Evolutionary conservation across 2,329 filamentous ascomycete genomes (phyloP).

Genomic region (Akanthomyces lecanii): DNA sequence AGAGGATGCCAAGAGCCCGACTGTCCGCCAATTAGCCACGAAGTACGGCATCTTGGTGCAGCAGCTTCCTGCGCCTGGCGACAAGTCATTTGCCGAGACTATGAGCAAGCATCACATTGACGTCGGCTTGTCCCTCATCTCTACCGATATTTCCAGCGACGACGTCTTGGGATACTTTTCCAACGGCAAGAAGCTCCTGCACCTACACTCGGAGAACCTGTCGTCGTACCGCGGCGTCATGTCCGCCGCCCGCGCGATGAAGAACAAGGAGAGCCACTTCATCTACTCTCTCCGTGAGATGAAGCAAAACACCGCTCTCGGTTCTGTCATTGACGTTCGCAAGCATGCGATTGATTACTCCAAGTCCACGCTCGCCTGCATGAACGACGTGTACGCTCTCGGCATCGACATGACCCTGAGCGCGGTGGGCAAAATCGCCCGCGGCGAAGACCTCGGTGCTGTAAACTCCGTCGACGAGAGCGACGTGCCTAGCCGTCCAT

Average conservation of each 20-base stretch:
- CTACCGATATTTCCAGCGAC: not conserved
- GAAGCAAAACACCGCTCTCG: not conserved
- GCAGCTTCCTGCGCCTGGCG: not conserved
- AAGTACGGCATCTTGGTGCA: constrained; percentile 16
- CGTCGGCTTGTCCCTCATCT: not conserved
- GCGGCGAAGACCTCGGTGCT: constrained; percentile 6
- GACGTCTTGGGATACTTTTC: not conserved
- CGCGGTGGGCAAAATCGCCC: constrained; percentile 4
- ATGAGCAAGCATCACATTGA: constrained; percentile 13
- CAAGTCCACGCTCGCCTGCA: constrained; percentile 1
- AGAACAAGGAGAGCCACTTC: constrained; percentile 7
- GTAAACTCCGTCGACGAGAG: not conserved
- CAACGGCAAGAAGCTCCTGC: not conserved
- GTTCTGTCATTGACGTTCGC: constrained; percentile 6
- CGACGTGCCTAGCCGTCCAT: not conserved
- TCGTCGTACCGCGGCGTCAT: constrained; percentile 3
- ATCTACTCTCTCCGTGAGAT: constrained; percentile 11
- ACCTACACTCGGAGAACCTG: constrained; percentile 5
- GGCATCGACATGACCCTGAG: constrained; percentile 4
- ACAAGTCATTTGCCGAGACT: not conserved
- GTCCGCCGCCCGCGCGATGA: constrained; percentile 6
- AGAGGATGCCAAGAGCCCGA: not conserved
- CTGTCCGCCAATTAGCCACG: constrained; percentile 3
- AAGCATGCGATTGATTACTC: constrained; percentile 7
- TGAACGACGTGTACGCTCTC: constrained; percentile 7